Evolutionary conservation across 441 rosid species (phyloP), one percentile per base, ranked within the genome.

Genomic region (Macaranga tanarius): DNA sequence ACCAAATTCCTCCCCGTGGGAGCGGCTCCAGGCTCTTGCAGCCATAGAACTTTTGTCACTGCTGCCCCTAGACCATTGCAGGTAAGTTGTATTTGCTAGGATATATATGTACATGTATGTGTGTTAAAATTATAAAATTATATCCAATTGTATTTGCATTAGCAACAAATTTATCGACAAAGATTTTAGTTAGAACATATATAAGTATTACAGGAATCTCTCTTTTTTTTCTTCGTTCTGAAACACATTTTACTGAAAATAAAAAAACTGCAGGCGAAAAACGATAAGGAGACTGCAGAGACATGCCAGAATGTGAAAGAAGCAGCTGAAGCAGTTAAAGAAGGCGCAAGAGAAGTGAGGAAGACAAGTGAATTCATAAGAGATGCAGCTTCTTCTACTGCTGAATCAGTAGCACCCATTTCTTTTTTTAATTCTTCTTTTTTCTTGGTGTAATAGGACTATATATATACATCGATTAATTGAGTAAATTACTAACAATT

Each of bases 271-370:
- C 55, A 86, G 87, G 79, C 79, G 0, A 72, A 81, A 61, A 79
- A 82, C 77, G 81, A 79, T 26, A 66, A 62, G 62, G 72, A 76
- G 45, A 52, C 69, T 0, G 83, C 72, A 73, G 88, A 87, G 25
- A 71, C 79, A 61, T 77, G 87, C 47, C 61, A 86, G 70, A 82
- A 80, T 7, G 86, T 84, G 73, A 85, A 85, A 79, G 90, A 90
- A 76, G 91, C 92, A 16, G 92, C 91, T 13, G 85, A 82, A 2
- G 89, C 92, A 10, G 86, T 90, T 58, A 90, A 90, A 65, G 91
- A 85, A 62, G 87, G 88, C 51, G 88, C 91, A 1, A 85, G 73
- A 40, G 85, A 74, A 75, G 90, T 87, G 54, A 87, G 83, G 62
- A 79, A 83, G 51, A 88, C 92, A 2, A 80, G 82, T 11, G 82